A percentile compares a stretch with the other conserved stretches of the same genome.
These are phyloP conservation scores for Chlorella sorokiniana DNA, from an alignment of 139 green algal species.

Conservation along the genomic window DNA sequence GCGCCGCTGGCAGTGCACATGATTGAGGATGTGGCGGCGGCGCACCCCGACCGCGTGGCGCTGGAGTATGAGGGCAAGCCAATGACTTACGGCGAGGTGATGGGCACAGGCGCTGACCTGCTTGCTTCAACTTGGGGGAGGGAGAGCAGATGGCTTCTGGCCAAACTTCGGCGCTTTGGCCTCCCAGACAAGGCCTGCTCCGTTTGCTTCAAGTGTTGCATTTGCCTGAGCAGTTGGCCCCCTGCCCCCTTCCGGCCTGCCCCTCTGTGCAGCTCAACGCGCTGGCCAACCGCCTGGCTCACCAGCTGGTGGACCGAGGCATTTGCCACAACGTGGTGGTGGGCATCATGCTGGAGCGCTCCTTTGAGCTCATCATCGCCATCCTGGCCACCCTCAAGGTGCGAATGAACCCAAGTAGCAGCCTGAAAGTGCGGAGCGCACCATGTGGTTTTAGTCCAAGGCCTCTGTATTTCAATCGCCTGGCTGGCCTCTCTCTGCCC, in stretches of 20 bases:
- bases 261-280: neutral
- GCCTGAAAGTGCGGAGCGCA: too few relatives aligned
- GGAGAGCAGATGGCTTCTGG: too few relatives aligned
- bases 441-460: neutral
- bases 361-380: constrained; percentile 42
- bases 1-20: neutral
- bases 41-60: neutral
- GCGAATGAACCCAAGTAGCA: too few relatives aligned
- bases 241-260: neutral
- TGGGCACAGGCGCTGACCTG: too few relatives aligned
- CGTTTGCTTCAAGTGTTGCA: too few relatives aligned
- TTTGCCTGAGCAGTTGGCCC: neutral
- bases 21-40: neutral
- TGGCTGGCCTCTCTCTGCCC: neutral
- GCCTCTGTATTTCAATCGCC: too few relatives aligned
- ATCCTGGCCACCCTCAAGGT: constrained; percentile 51
- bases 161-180: too few relatives aligned
- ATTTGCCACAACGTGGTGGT: constrained; percentile 10
- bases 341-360: constrained; percentile 51
- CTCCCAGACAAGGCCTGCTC: too few relatives aligned
- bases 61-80: neutral
- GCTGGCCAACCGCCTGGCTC: neutral
- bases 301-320: neutral
- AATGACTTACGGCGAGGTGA: neutral
- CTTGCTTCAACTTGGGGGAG: too few relatives aligned